These are phyloP conservation scores for Solanum pimpinellifolium DNA, from an alignment of 257 asterid genomes.

Conservation along the genomic window DNA sequence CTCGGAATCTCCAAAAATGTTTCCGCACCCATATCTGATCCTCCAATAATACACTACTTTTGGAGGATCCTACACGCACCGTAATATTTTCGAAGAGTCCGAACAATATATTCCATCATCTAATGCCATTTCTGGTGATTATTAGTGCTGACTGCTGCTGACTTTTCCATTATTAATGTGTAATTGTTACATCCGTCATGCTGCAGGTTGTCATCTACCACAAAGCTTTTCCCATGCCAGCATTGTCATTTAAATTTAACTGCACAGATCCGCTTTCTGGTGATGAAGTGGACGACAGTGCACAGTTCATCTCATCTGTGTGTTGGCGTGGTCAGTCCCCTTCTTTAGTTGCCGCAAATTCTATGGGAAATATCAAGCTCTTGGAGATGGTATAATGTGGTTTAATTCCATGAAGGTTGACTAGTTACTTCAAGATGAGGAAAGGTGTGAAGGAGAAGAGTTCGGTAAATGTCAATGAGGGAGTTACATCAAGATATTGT, in stretches of 20 bases:
- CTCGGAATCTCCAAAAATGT: neutral
- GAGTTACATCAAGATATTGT: neutral
- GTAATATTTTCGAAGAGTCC: neutral
- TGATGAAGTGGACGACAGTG: slow-evolving; percentile 62
- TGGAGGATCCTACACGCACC: neutral
- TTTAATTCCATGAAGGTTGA: neutral
- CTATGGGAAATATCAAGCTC: slow-evolving; percentile 83
- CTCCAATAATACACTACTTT: neutral
- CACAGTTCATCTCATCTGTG: slow-evolving; percentile 85
- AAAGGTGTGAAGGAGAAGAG: neutral
- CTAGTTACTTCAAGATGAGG: neutral
- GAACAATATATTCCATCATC: neutral
- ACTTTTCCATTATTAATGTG: neutral
- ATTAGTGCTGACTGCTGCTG: neutral
- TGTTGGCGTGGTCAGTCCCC: slow-evolving; percentile 92
- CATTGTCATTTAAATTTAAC: slow-evolving; percentile 55
- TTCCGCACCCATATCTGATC: neutral
- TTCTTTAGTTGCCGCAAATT: slow-evolving; percentile 87
- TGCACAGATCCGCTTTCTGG: slow-evolving; percentile 63
- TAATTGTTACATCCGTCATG: neutral
- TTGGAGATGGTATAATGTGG: slow-evolving; percentile 69
- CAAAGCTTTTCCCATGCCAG: slow-evolving; percentile 88
- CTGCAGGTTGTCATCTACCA: slow-evolving; percentile 79
- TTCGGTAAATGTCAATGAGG: neutral
- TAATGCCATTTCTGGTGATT: neutral